Percentiles rank a stretch among this genome's conserved stretches.
Evolutionary conservation across 176 grass and related monocot species (phyloP).

Genomic region (Zea luxurians): DNA sequence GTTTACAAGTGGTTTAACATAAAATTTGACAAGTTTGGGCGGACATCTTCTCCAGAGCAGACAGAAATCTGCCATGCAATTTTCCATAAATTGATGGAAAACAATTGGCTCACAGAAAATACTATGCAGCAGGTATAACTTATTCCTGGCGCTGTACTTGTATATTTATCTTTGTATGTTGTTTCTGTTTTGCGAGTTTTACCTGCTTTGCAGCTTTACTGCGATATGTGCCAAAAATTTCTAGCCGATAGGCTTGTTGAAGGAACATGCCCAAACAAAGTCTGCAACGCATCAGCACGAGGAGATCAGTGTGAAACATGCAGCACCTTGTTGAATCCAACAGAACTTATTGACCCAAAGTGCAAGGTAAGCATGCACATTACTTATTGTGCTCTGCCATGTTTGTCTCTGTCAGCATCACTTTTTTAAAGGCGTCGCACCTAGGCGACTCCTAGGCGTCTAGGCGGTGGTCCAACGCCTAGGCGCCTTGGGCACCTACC

Average conservation of each 20-base stretch:
- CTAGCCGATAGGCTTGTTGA: slow-evolving; percentile 94
- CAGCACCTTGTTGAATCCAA: slow-evolving; percentile 91
- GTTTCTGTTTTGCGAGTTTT: slow-evolving; percentile 18
- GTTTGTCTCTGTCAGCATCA: neutral
- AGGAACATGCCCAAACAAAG: slow-evolving; percentile 77
- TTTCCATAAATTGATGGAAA: slow-evolving; percentile 90
- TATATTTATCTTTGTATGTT: slow-evolving; percentile 3
- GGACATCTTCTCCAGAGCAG: slow-evolving; percentile 76
- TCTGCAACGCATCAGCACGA: slow-evolving; percentile 68
- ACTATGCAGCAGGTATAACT: slow-evolving; percentile 87
- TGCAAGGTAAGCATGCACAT: slow-evolving; percentile 69
- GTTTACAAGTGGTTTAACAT: slow-evolving; percentile 97
- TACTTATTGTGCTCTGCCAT: neutral
- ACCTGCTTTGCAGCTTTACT: slow-evolving; percentile 69
- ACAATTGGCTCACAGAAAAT: slow-evolving; percentile 92
- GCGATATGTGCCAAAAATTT: slow-evolving; percentile 78
- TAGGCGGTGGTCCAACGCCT: too few species aligned
- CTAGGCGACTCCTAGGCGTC: too few species aligned
- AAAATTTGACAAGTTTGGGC: slow-evolving; percentile 96
- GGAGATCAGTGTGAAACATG: slow-evolving; percentile 94
- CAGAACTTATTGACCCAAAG: slow-evolving; percentile 84
- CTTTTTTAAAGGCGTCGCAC: too few species aligned
- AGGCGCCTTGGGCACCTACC: too few species aligned
- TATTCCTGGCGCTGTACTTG: slow-evolving; percentile 20
- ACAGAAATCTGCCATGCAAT: slow-evolving; percentile 90